phyloP scores from a whole-genome alignment of 352 stramenopile genomes.

The Globisporangium lucens region DNA sequence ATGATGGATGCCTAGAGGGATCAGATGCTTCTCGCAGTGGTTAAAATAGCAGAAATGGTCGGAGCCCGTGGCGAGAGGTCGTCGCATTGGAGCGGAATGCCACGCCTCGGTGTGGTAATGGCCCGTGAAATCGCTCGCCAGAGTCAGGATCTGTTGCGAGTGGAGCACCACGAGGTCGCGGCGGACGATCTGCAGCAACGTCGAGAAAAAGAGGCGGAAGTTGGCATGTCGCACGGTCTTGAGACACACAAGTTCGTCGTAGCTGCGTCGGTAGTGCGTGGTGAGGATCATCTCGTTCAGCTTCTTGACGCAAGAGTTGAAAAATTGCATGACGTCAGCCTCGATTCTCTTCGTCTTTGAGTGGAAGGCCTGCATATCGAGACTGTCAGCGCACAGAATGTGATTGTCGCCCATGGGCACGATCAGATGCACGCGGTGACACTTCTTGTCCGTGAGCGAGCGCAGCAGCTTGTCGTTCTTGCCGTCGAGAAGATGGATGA shows the following conservation, averaged over 20 bases:
- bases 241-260: constrained; percentile 39
- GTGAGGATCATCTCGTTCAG: constrained; percentile 36
- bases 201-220: constrained; percentile 33
- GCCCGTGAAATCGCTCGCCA: constrained; percentile 66
- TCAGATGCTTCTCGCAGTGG: constrained; percentile 29
- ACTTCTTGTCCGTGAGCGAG: constrained; percentile 26
- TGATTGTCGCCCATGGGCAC: constrained; percentile 50
- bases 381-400: constrained; percentile 58
- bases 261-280: constrained; percentile 39
- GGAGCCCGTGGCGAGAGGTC: constrained; percentile 21
- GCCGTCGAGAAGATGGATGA: constrained; percentile 31
- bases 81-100: constrained; percentile 33
- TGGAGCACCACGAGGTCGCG: constrained; percentile 50
- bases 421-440: constrained; percentile 33
- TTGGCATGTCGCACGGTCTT: constrained; percentile 35
- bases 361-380: constrained; percentile 47
- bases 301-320: constrained; percentile 26
- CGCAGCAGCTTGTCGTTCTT: constrained; percentile 26
- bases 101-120: constrained; percentile 50
- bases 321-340: constrained; percentile 48
- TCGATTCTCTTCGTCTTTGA: constrained; percentile 36
- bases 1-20: constrained; percentile 47
- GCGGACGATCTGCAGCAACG: constrained; percentile 40
- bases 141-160: constrained; percentile 61
- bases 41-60: constrained; percentile 61